These are phyloP conservation scores for Zopfochytrium polystomum DNA, from an alignment of 371 early-diverging fungal species.

Conservation along the genomic window DNA sequence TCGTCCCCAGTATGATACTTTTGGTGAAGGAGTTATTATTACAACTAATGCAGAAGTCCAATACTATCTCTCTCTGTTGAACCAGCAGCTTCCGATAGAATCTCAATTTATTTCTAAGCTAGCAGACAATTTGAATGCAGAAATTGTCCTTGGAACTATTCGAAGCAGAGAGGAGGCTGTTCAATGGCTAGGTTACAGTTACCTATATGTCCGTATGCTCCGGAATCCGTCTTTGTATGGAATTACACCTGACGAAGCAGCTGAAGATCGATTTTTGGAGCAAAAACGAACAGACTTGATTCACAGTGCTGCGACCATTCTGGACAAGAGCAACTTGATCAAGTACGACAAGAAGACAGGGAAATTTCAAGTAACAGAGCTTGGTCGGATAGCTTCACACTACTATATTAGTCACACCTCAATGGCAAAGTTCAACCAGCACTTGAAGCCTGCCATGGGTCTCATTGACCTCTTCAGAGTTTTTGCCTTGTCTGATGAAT, in stretches of 20 bases:
- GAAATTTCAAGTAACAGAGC: constrained; percentile 80
- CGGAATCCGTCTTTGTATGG: constrained; percentile 82
- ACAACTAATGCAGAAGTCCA: constrained; percentile 90
- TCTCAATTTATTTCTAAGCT: constrained; percentile 87
- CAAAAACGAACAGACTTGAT: constrained; percentile 86
- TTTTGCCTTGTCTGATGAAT: constrained; percentile 89
- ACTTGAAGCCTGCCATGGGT: constrained; percentile 86
- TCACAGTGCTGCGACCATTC: constrained; percentile 77
- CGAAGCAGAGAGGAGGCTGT: constrained; percentile 90
- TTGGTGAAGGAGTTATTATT: constrained; percentile 96
- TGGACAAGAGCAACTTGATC: constrained; percentile 86
- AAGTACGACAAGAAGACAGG: constrained; percentile 92
- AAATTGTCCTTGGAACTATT: constrained; percentile 93
- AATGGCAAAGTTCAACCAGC: constrained; percentile 91
- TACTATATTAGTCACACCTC: constrained; percentile 89
- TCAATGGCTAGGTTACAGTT: constrained; percentile 96
- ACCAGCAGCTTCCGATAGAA: constrained; percentile 96
- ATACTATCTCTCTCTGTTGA: constrained; percentile 91
- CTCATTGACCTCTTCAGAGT: constrained; percentile 88
- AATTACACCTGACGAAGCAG: constrained; percentile 64
- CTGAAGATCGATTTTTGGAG: constrained; percentile 77
- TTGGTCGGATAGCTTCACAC: constrained; percentile 94
- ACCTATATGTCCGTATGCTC: constrained; percentile 93
- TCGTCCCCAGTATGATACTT: constrained; percentile 96
- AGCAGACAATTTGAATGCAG: constrained; percentile 93